These are phyloP conservation scores for Mortierella alpina DNA, from an alignment of 192 early-diverging fungal genomes.

Conservation along the genomic window DNA sequence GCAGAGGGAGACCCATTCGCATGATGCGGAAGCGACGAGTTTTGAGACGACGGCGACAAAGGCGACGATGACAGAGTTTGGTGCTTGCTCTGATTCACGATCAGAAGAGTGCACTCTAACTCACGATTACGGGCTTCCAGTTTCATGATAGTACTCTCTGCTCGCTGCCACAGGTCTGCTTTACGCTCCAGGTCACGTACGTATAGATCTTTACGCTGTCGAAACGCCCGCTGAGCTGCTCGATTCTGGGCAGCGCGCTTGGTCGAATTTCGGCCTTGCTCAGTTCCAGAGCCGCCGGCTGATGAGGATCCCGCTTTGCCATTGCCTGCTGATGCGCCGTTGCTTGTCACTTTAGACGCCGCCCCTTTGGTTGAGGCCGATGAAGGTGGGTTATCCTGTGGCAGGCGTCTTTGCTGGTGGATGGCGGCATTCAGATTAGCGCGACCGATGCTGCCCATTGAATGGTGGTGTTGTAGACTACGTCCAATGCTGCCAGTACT, in stretches of 20 bases:
- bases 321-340: neutral
- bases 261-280: conserved; percentile 54
- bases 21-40: neutral
- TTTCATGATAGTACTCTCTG: conserved; percentile 56
- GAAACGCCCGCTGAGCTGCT: conserved; percentile 90
- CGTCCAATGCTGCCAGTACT: conserved; percentile 19
- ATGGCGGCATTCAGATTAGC: conserved; percentile 38
- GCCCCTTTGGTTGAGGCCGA: neutral
- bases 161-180: conserved; percentile 68
- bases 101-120: conserved; percentile 7
- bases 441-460: conserved; percentile 21
- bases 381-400: neutral
- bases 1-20: too few relatives aligned
- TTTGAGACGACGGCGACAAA: neutral
- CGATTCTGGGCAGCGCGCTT: conserved; percentile 92
- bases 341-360: neutral
- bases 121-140: conserved; percentile 21
- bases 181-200: conserved; percentile 82
- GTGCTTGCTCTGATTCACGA: neutral
- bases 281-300: conserved; percentile 27
- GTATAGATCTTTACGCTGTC: conserved; percentile 87
- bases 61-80: neutral
- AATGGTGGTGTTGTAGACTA: conserved; percentile 14
- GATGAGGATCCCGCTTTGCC: conserved; percentile 9
- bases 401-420: conserved; percentile 22